These are phyloP conservation scores for Aspergillus puulaauensis DNA, from an alignment of 2,329 filamentous ascomycete genomes.

Conservation along the genomic window DNA sequence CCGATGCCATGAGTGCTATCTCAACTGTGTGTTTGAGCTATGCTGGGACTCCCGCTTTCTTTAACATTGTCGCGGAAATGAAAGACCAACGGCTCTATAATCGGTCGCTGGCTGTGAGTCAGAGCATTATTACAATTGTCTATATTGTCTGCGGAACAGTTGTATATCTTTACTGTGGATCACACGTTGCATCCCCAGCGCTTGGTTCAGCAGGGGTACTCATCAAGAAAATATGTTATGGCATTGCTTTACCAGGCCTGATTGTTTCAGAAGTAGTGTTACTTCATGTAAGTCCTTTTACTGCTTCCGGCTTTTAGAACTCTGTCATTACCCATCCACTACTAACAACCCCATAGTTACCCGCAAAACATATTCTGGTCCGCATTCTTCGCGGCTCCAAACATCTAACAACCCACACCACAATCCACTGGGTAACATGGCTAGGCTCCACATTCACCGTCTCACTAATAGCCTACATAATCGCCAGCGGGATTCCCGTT, in stretches of 20 bases:
- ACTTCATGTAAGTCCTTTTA: background rate
- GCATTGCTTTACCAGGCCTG: conserved; percentile 58
- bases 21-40: conserved; percentile 9
- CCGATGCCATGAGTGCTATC: conserved; percentile 19
- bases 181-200: conserved; percentile 62
- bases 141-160: conserved; percentile 66
- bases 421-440: conserved; percentile 56
- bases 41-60: conserved; percentile 51
- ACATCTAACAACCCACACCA: conserved; percentile 48
- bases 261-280: background rate
- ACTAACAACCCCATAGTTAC: conserved; percentile 60
- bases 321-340: background rate
- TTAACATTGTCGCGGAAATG: conserved; percentile 65
- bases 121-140: conserved; percentile 56
- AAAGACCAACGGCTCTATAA: conserved; percentile 58
- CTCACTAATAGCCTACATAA: conserved; percentile 63
- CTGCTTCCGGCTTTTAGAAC: no score
- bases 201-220: conserved; percentile 58
- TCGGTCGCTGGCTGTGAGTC: conserved; percentile 61
- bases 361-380: conserved; percentile 63
- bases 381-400: conserved; percentile 61
- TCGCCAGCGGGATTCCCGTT: conserved; percentile 67
- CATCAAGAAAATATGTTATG: conserved; percentile 64
- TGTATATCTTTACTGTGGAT: conserved; percentile 66
- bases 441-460: conserved; percentile 52